phyloP scores from a whole-genome alignment of 2,329 filamentous ascomycete genomes.

The Pseudovirgaria hyperparasitica region DNA sequence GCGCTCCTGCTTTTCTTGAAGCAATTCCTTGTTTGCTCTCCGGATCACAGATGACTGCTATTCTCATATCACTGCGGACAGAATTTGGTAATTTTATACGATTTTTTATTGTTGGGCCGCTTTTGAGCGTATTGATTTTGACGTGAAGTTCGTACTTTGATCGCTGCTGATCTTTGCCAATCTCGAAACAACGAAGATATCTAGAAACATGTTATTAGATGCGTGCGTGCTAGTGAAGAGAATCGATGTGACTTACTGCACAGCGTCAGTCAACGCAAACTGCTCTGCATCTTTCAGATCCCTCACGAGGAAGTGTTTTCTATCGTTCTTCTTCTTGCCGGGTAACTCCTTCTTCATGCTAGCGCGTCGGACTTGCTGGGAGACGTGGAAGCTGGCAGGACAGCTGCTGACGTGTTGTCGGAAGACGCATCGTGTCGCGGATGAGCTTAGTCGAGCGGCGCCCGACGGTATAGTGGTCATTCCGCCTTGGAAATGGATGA shows the following conservation, averaged over 20 bases:
- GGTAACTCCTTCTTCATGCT: slow-evolving; percentile 28
- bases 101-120: slow-evolving; percentile 76
- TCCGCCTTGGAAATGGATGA: neutral
- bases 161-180: slow-evolving; percentile 59
- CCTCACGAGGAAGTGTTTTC: slow-evolving; percentile 50
- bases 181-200: slow-evolving; percentile 85
- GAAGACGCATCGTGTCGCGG: neutral
- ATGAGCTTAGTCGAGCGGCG: neutral
- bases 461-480: neutral
- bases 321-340: slow-evolving; percentile 47
- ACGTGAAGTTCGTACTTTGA: slow-evolving; percentile 85
- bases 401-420: neutral
- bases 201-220: slow-evolving; percentile 31
- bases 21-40: slow-evolving; percentile 60
- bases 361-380: slow-evolving; percentile 28
- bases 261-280: slow-evolving; percentile 80
- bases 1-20: slow-evolving; percentile 66
- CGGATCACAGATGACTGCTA: slow-evolving; percentile 85
- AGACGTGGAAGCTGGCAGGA: slow-evolving; percentile 15
- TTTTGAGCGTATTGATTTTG: slow-evolving; percentile 70
- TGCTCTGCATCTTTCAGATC: slow-evolving; percentile 54
- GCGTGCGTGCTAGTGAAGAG: neutral
- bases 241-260: slow-evolving; percentile 49
- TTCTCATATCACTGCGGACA: slow-evolving; percentile 75
- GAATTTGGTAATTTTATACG: slow-evolving; percentile 80